Conservation (phyloP, 495 filamentous ascomycete species). For the Daldinia bambusicola region DNA sequence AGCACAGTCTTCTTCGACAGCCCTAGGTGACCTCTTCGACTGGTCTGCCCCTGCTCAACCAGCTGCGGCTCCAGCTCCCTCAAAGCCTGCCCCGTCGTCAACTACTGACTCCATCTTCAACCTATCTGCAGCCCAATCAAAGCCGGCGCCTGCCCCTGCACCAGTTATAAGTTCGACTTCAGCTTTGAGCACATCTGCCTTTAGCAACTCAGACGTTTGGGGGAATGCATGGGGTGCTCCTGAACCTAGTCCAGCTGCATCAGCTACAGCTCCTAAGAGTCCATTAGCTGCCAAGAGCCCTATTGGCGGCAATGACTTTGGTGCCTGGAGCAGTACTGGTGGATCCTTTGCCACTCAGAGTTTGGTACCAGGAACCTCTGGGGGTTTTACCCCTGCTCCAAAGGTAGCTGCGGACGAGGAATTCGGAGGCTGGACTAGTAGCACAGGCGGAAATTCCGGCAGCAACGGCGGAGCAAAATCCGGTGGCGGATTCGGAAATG, state of each 20-base stretch:
- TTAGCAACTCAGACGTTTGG: slow-evolving; percentile 61
- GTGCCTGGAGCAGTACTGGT: slow-evolving; percentile 79
- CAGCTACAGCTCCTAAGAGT: slow-evolving; percentile 44
- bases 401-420: slow-evolving; percentile 87
- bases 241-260: slow-evolving; percentile 51
- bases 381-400: slow-evolving; percentile 64
- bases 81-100: slow-evolving; percentile 50
- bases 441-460: slow-evolving; percentile 57
- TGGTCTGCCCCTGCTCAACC: slow-evolving; percentile 70
- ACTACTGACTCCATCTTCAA: slow-evolving; percentile 76
- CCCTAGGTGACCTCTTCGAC: slow-evolving; percentile 81
- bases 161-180: slow-evolving; percentile 47
- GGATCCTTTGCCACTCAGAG: slow-evolving; percentile 61
- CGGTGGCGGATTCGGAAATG: slow-evolving; percentile 69
- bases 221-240: slow-evolving; percentile 67
- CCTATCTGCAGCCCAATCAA: slow-evolving; percentile 67
- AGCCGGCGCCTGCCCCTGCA: slow-evolving; percentile 53
- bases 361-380: slow-evolving; percentile 62
- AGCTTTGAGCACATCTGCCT: slow-evolving; percentile 51
- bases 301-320: slow-evolving; percentile 62
- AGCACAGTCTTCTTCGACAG: slow-evolving; percentile 59
- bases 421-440: slow-evolving; percentile 91
- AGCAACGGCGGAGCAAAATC: slow-evolving; percentile 50
- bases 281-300: slow-evolving; percentile 35
- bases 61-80: slow-evolving; percentile 55